These are phyloP conservation scores for Curvularia hawaiiensis DNA, from an alignment of 2,329 filamentous ascomycete genomes.

Conservation along the genomic window DNA sequence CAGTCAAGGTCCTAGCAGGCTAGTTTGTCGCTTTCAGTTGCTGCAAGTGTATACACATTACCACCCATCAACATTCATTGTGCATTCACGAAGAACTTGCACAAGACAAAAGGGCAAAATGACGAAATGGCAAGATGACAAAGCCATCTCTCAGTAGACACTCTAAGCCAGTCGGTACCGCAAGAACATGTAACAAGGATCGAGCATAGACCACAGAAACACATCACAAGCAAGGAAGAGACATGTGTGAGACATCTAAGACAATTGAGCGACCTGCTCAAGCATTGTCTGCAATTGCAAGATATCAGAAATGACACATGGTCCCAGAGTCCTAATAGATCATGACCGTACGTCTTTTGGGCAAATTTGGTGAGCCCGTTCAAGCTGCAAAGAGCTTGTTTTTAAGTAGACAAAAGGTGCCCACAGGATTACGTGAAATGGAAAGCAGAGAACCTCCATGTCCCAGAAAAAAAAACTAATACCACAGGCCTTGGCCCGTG, in stretches of 20 bases:
- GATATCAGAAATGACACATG: background rate
- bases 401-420: background rate
- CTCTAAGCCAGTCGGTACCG: background rate
- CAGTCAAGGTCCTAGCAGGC: background rate
- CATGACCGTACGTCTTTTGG: background rate
- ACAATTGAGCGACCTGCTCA: background rate
- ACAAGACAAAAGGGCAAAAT: background rate
- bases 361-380: background rate
- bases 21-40: background rate
- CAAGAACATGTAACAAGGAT: background rate
- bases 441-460: slow-evolving; percentile 1
- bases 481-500: background rate
- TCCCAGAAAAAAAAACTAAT: background rate
- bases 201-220: background rate
- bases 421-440: background rate
- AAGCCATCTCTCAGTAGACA: background rate
- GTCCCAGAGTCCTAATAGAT: background rate
- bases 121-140: too few species aligned
- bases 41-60: background rate
- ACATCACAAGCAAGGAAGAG: background rate
- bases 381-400: background rate
- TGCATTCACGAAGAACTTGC: background rate
- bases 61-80: background rate
- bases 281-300: background rate
- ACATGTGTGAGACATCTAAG: background rate